Evolutionary conservation across 495 filamentous ascomycete genomes (phyloP).

Genomic region (Penicillium robsamsonii): DNA sequence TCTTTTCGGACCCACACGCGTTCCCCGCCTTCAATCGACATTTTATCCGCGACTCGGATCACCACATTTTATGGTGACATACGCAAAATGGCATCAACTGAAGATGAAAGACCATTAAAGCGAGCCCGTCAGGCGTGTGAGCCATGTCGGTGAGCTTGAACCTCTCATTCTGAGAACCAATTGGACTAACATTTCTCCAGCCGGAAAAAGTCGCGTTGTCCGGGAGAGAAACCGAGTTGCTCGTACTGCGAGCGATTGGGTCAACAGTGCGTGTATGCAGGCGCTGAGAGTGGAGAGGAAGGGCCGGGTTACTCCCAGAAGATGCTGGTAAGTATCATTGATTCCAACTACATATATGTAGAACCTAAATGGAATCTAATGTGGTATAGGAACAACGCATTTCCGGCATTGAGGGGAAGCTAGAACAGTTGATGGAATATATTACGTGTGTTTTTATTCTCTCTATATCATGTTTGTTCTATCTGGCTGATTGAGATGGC

Average conservation of each 20-base stretch:
- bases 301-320: slow-evolving; percentile 19
- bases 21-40: background rate
- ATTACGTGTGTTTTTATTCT: slow-evolving; percentile 18
- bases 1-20: background rate
- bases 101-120: slow-evolving; percentile 37
- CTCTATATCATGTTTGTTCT: background rate
- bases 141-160: slow-evolving; percentile 37
- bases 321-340: slow-evolving; percentile 11
- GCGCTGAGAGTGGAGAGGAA: slow-evolving; percentile 24
- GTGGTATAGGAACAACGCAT: slow-evolving; percentile 36
- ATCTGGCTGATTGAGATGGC: background rate
- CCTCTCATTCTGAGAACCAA: background rate
- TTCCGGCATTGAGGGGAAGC: slow-evolving; percentile 34
- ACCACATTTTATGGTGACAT: background rate
- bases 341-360: too few species aligned
- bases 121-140: slow-evolving; percentile 43
- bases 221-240: slow-evolving; percentile 43
- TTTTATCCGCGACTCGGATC: background rate
- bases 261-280: slow-evolving; percentile 38
- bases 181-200: slow-evolving; percentile 17
- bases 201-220: slow-evolving; percentile 45
- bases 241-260: slow-evolving; percentile 42
- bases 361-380: background rate
- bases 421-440: slow-evolving; percentile 34
- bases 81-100: slow-evolving; percentile 8